Evolutionary conservation across 176 grass and related monocot species (phyloP), one percentile per base, ranked within the genome.

Genomic region (Aegilops sharonensis): DNA sequence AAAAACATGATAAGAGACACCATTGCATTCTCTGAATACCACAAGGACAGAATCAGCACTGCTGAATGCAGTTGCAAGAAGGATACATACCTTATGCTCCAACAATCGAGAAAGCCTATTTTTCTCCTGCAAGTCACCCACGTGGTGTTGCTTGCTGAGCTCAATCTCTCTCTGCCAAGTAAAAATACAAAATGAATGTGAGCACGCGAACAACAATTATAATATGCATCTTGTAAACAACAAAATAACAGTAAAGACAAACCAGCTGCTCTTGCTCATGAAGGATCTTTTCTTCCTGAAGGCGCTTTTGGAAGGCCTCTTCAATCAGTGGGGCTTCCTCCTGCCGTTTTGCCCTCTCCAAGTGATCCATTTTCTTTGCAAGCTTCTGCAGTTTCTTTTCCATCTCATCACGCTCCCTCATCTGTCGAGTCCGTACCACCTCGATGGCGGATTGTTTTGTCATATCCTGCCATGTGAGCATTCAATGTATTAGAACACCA

Each of bases 211-310:
- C 27, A 29, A 27, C 15, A 75, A 52, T 84, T 17, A 39, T 30
- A 32, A 80, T 17, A 7, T 21, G 31, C 59, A 83, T 11, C 27
- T 59, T 72, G 78, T 72, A 65, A 81, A 56, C 15, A 83, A 71
- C 21, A 54, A 54, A 54, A 54, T 13, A 80, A 75, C 6, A 83
- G 30, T 3, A 56, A 31, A 71, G 72, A 52, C 89, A 61, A 34
- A 98, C 95, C 80, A 95, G 88, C 85, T 95, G 95, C 87, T 98
- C 92, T 79, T 82, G 77, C 83, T 95, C 95, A 47, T 93, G 90
- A 66, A 91, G 67, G 77, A 93, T 83, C 68, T 88, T 93, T 42
- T 98, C 95, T 54, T 93, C 93, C 45, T 92, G 85, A 6, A 90
- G 87, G 7, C 65, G 91, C 36, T 95, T 92, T 70, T 84, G 87